Evolutionary conservation across 768 basidiomycete species (phyloP).

Genomic region (Lactifluus subvellereus): DNA sequence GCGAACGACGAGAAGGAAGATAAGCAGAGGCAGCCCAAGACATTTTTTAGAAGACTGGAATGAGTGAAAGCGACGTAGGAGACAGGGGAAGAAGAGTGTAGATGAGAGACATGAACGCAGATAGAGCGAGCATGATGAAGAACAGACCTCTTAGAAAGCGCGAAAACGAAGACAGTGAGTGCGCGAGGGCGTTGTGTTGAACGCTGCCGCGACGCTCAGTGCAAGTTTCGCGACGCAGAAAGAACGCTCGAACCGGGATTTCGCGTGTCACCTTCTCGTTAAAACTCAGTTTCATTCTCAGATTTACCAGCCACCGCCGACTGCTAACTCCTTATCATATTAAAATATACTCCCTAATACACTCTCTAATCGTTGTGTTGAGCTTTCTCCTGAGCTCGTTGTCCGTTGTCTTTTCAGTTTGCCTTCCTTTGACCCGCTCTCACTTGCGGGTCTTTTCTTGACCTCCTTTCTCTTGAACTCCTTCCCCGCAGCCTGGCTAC

Average conservation of each 20-base stretch:
- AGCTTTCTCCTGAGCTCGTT: not conserved
- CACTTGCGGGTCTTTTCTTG: not conserved
- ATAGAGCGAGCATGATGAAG: constrained; percentile 85
- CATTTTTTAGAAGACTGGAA: constrained; percentile 46
- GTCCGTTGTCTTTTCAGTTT: constrained; percentile 1
- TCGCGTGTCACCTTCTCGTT: constrained; percentile 28
- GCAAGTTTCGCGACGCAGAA: constrained; percentile 59
- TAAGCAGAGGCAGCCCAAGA: constrained; percentile 66
- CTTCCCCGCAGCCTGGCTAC: constrained; percentile 34
- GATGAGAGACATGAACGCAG: constrained; percentile 66
- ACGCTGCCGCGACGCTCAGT: constrained; percentile 35
- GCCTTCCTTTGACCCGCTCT: not conserved
- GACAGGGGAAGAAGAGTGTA: constrained; percentile 44
- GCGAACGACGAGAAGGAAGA: constrained; percentile 71
- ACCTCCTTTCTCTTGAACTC: constrained; percentile 27
- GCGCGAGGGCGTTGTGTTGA: constrained; percentile 36
- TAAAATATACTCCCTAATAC: constrained; percentile 35
- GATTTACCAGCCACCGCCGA: constrained; percentile 12
- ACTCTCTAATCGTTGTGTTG: not conserved
- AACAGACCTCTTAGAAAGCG: constrained; percentile 81
- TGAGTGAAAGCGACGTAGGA: constrained; percentile 49
- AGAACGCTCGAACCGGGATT: constrained; percentile 24
- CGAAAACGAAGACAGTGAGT: constrained; percentile 37
- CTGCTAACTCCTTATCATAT: not conserved
- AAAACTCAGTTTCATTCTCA: constrained; percentile 37